Base-by-base conservation (phyloP, 441 rosid genomes). In the Populus hybrid region DNA sequence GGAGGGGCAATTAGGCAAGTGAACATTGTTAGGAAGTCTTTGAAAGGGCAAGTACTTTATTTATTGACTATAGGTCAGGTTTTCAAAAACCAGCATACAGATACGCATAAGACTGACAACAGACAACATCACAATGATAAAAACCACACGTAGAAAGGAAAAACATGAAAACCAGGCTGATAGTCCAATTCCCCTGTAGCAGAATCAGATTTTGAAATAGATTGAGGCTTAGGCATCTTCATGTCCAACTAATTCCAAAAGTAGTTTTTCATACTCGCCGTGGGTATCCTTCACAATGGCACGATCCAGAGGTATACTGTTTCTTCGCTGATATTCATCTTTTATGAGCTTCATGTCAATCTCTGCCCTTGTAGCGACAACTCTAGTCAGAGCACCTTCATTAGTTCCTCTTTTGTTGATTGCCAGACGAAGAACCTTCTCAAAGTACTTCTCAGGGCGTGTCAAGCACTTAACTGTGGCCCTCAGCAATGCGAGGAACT, bases 311-410 rank as follows among this genome's bases (percentile, higher is more conserved):
- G 94, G 88, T 67, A 88, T 84, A 65, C 91, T 90, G 89, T 84
- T 92, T 78, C 96, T 89, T 31, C 82, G 85, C 72, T 88, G 94
- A 81, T 88, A 93, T 87, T 88, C 97, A 1, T 87, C 97, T 73
- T 87, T 93, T 66, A 92, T 88, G 68, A 85, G 35, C 87, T 91
- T 84, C 89, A 92, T 75, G 85, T 95, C 97, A 26, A 92, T 78
- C 89, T 95, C 96, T 14, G 99, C 97, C 77, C 99, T 91, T 36
- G 98, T 92, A 26, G 91, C 74, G 29, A 95, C 84, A 65, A 92
- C 86, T 78, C 98, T 88, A 11, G 97, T 91, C 33, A 95, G 90
- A 59, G 94, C 96, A 76, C 93, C 94, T 87, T 93, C 97, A 75
- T 95, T 96, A 2, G 98, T 92, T 76, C 98, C 98, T 21, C 53